A percentile compares a stretch with the other conserved stretches of the same genome.
phyloP scores from a whole-genome alignment of 2,329 filamentous ascomycete species.

The Kalmusia sp. region DNA sequence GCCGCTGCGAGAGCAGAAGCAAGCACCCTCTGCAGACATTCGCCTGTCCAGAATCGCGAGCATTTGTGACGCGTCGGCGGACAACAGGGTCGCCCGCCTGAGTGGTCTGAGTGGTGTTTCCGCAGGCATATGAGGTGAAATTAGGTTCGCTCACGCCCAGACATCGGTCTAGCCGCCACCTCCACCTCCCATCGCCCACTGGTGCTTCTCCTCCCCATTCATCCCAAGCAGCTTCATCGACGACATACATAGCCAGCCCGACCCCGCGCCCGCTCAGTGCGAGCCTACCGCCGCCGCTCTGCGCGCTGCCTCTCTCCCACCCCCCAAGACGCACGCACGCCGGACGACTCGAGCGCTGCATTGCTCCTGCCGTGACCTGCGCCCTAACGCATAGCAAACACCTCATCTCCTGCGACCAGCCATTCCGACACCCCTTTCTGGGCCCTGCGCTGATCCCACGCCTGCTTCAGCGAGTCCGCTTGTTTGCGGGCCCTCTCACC shows the following conservation, averaged over 20 bases:
- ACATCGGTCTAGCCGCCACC: slow-evolving; percentile 12
- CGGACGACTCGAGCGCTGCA: slow-evolving; percentile 21
- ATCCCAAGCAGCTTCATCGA: slow-evolving; percentile 37
- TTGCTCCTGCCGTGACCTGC: slow-evolving; percentile 33
- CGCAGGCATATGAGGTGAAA: slow-evolving; percentile 14
- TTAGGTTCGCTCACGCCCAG: slow-evolving; percentile 4
- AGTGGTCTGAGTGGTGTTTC: slow-evolving; percentile 15
- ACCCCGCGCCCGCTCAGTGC: slow-evolving; percentile 6
- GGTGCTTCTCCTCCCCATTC: slow-evolving; percentile 25
- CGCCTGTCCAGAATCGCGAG: neutral
- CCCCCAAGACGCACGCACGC: slow-evolving; percentile 9
- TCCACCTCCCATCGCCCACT: slow-evolving; percentile 26
- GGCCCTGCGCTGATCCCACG: slow-evolving; percentile 3
- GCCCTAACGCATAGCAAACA: slow-evolving; percentile 43
- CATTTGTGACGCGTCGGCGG: slow-evolving; percentile 1
- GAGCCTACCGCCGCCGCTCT: slow-evolving; percentile 16
- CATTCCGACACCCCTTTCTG: slow-evolving; percentile 26
- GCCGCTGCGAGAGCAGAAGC: neutral
- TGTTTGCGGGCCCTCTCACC: slow-evolving; percentile 14
- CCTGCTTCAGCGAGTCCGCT: slow-evolving; percentile 14
- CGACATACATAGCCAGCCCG: slow-evolving; percentile 28
- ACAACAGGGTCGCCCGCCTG: slow-evolving; percentile 1
- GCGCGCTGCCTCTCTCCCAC: slow-evolving; percentile 18
- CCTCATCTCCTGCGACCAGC: slow-evolving; percentile 36
- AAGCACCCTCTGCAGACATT: too few relatives aligned